Percentiles rank a stretch among this genome's conserved stretches.
phyloP scores from a whole-genome alignment of 371 early-diverging fungal species.

The Mortierella sp. region DNA sequence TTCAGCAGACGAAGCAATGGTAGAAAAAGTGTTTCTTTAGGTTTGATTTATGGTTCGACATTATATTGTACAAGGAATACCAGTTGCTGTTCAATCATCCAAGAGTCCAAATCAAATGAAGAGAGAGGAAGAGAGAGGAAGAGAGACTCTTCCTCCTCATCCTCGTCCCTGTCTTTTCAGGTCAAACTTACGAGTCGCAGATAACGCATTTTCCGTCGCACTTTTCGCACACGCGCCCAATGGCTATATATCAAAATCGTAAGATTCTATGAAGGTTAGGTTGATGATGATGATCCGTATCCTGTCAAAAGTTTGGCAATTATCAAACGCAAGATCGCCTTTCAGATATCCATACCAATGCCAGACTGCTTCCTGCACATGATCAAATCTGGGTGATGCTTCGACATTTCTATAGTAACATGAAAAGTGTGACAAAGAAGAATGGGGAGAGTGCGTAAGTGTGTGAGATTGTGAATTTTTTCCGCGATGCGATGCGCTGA shows the following conservation, averaged over 20 bases:
- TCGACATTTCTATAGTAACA: slow-evolving; percentile 71
- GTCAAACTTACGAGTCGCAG: slow-evolving; percentile 84
- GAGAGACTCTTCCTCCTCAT: too few species aligned
- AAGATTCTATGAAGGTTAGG: not conserved
- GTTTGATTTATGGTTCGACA: too few species aligned
- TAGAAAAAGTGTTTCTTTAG: not conserved
- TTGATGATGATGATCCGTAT: not conserved
- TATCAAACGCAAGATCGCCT: not conserved
- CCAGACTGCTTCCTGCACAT: slow-evolving; percentile 97
- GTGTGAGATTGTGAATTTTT: not conserved
- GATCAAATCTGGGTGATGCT: slow-evolving; percentile 94
- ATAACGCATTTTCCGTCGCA: slow-evolving; percentile 96
- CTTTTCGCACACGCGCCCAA: slow-evolving; percentile 96
- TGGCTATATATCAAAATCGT: slow-evolving; percentile 64
- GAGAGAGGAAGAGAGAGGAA: not conserved
- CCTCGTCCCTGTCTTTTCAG: too few species aligned
- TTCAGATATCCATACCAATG: slow-evolving; percentile 66
- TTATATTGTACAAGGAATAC: too few species aligned
- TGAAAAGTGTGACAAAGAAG: slow-evolving; percentile 1
- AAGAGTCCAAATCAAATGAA: too few species aligned
- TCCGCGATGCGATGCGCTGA: not conserved
- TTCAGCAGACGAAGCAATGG: not conserved
- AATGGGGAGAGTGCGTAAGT: not conserved
- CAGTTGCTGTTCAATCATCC: too few species aligned
- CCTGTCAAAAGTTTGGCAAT: not conserved